phyloP scores from a whole-genome alignment of 768 basidiomycete genomes.

The Boletellus emodensis region DNA sequence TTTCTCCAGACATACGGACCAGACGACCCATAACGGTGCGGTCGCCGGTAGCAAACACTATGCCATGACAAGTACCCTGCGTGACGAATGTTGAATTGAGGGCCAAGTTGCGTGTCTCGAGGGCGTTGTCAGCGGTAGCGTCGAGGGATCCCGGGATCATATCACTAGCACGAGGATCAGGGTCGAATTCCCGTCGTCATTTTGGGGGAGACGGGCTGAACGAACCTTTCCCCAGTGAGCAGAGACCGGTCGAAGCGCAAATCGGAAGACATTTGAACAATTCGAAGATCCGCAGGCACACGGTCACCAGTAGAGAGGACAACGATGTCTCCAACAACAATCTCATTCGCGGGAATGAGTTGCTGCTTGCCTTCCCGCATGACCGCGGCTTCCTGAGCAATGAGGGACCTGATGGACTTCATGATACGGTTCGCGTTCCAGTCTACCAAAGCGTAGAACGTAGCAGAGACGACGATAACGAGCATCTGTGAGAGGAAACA shows the following conservation, averaged over 20 bases:
- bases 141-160: conserved; percentile 44
- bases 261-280: conserved; percentile 50
- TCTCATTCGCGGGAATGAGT: conserved; percentile 47
- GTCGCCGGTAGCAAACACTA: conserved; percentile 43
- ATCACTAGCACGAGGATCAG: conserved; percentile 26
- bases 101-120: conserved; percentile 46
- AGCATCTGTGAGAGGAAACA: conserved; percentile 32
- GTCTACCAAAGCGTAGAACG: conserved; percentile 50
- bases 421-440: conserved; percentile 48
- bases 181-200: not conserved
- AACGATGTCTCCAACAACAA: conserved; percentile 56
- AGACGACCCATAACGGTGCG: conserved; percentile 50
- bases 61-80: conserved; percentile 39
- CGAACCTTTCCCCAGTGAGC: conserved; percentile 47
- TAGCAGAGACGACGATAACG: conserved; percentile 40
- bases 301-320: conserved; percentile 52
- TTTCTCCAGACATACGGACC: conserved; percentile 48
- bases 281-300: conserved; percentile 56
- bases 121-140: conserved; percentile 47
- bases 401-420: conserved; percentile 55
- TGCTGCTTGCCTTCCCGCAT: conserved; percentile 47
- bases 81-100: conserved; percentile 43
- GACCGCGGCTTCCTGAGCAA: conserved; percentile 56
- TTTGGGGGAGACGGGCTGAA: not conserved
- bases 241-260: conserved; percentile 51